These are phyloP conservation scores for Penicillium verrucosum DNA, from an alignment of 2,329 filamentous ascomycete genomes.

Conservation along the genomic window DNA sequence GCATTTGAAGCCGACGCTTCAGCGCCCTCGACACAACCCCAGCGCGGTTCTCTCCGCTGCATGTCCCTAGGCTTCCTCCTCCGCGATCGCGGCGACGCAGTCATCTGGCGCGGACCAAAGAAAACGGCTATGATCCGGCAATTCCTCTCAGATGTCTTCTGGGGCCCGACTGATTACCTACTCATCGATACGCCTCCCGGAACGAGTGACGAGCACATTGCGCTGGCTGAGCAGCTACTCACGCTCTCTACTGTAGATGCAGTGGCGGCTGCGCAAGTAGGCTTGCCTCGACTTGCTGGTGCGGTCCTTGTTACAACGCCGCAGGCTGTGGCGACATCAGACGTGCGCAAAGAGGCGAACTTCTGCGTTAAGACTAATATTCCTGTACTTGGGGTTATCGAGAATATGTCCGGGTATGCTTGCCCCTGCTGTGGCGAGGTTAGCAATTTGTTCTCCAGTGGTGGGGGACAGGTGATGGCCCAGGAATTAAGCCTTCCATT, in stretches of 20 bases:
- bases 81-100: constrained; percentile 76
- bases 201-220: constrained; percentile 96
- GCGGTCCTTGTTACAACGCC: constrained; percentile 95
- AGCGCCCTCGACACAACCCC: constrained; percentile 11
- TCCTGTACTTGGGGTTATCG: constrained; percentile 78
- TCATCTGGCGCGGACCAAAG: constrained; percentile 96
- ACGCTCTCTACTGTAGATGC: constrained; percentile 36
- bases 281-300: constrained; percentile 66
- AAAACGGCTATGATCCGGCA: constrained; percentile 99
- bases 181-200: constrained; percentile 95
- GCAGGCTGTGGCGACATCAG: constrained; percentile 86
- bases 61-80: constrained; percentile 95
- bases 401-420: constrained; percentile 74
- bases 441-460: constrained; percentile 88
- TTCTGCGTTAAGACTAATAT: constrained; percentile 85
- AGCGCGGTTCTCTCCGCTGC: constrained; percentile 53
- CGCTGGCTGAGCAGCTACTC: constrained; percentile 80
- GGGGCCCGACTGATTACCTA: constrained; percentile 83
- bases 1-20: constrained; percentile 11
- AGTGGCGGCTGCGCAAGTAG: constrained; percentile 13
- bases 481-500: constrained; percentile 80
- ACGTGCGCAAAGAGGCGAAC: constrained; percentile 92
- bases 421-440: constrained; percentile 70
- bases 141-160: constrained; percentile 87
- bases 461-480: constrained; percentile 86